These are phyloP conservation scores for Sisymbrium altissimum DNA, from an alignment of 345 rosid genomes.

Conservation along the genomic window DNA sequence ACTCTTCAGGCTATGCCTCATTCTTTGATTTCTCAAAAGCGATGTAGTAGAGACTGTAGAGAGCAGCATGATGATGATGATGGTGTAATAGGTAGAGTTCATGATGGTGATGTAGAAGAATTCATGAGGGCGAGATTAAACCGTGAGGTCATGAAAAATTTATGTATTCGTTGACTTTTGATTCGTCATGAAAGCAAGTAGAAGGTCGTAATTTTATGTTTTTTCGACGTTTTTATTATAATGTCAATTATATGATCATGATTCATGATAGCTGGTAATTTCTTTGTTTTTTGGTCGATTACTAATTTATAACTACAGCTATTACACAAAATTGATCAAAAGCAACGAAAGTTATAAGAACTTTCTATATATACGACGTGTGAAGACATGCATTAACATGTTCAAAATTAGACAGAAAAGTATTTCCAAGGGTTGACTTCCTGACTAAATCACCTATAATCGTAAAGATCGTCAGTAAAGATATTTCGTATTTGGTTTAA, in stretches of 20 bases:
- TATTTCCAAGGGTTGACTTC: background rate
- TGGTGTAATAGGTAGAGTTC: background rate
- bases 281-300: background rate
- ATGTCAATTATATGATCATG: too few relatives aligned
- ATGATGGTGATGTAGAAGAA: background rate
- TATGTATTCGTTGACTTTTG: background rate
- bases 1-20: background rate
- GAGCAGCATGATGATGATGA: background rate
- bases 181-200: background rate
- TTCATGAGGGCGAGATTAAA: background rate
- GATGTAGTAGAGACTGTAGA: background rate
- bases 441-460: background rate
- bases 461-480: too few relatives aligned
- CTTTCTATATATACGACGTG: background rate
- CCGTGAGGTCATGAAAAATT: background rate
- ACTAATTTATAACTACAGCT: background rate
- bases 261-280: background rate
- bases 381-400: background rate
- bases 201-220: too few relatives aligned
- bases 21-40: background rate
- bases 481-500: background rate
- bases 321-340: background rate
- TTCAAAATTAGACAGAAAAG: background rate
- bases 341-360: background rate
- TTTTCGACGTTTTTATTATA: too few relatives aligned